Evolutionary conservation across 1,284 basidiomycete genomes (phyloP).

Genomic region (Apiotrichum akiyoshidainum): DNA sequence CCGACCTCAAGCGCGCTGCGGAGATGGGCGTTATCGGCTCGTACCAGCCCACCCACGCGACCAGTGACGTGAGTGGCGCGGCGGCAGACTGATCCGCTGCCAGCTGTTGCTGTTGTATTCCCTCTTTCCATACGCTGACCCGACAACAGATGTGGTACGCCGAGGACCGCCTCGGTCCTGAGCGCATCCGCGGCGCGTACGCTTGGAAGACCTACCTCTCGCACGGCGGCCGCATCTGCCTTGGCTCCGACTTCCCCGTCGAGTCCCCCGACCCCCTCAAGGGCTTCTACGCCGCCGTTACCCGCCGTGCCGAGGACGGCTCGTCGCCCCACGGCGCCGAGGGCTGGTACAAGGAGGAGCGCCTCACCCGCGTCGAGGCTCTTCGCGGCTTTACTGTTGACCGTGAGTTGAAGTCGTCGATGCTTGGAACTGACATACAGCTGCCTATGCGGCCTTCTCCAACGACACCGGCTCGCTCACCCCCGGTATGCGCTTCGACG

Average conservation of each 20-base stretch:
- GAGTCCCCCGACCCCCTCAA: slow-evolving; percentile 56
- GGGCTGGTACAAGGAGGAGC: slow-evolving; percentile 75
- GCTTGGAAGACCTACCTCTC: slow-evolving; percentile 74
- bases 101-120: not conserved
- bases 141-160: slow-evolving; percentile 75
- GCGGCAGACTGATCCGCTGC: no score
- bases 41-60: slow-evolving; percentile 85
- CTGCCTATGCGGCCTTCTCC: slow-evolving; percentile 80
- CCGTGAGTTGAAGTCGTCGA: slow-evolving; percentile 34
- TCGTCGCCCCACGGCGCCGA: slow-evolving; percentile 72
- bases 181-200: slow-evolving; percentile 79
- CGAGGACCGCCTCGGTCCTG: slow-evolving; percentile 69
- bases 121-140: not conserved
- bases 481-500: slow-evolving; percentile 77
- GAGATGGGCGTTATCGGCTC: slow-evolving; percentile 79
- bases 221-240: slow-evolving; percentile 60
- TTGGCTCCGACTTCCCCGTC: slow-evolving; percentile 90
- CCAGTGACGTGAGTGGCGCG: slow-evolving; percentile 44
- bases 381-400: slow-evolving; percentile 73
- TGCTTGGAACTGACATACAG: slow-evolving; percentile 14
- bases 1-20: slow-evolving; percentile 68
- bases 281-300: slow-evolving; percentile 82
- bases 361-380: slow-evolving; percentile 66
- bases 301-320: slow-evolving; percentile 66
- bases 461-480: slow-evolving; percentile 63